These are phyloP conservation scores for Yarrowia hollandica DNA, from an alignment of 805 yeast genomes.

Conservation along the genomic window DNA sequence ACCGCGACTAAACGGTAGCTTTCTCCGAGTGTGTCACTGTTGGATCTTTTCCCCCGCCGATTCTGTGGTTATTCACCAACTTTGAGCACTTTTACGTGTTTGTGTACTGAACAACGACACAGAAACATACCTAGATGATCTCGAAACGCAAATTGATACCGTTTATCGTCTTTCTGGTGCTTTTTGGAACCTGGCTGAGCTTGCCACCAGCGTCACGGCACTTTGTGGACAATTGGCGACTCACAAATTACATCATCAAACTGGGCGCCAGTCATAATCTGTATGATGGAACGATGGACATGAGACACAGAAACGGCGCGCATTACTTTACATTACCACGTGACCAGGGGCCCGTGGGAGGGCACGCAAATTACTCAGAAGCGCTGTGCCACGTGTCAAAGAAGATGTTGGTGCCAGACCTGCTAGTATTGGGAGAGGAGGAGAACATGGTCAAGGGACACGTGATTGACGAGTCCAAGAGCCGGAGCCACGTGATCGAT, in stretches of 20 bases:
- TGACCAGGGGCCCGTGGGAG: conserved; percentile 9
- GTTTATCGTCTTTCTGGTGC: neutral
- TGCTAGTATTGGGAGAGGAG: no score
- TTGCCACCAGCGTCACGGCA: neutral
- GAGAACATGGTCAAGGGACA: no score
- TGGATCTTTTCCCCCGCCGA: no score
- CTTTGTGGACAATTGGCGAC: conserved; percentile 5
- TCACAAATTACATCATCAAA: neutral
- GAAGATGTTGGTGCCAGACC: neutral
- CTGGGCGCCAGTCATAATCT: conserved; percentile 4
- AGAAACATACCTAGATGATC: neutral
- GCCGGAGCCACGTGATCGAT: neutral
- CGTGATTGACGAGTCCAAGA: no score
- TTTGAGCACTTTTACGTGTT: no score
- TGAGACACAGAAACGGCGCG: neutral
- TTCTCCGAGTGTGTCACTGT: no score
- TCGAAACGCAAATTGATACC: conserved; percentile 10
- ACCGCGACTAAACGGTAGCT: no score
- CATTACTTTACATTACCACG: conserved; percentile 3
- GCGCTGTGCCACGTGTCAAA: neutral
- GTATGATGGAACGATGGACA: neutral
- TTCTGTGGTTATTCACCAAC: no score
- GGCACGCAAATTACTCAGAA: conserved; percentile 17
- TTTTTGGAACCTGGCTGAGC: conserved; percentile 23
- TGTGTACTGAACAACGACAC: no score